Base-by-base conservation (phyloP, 164 flowering plant genomes). In the Cinnamomum chago region DNA sequence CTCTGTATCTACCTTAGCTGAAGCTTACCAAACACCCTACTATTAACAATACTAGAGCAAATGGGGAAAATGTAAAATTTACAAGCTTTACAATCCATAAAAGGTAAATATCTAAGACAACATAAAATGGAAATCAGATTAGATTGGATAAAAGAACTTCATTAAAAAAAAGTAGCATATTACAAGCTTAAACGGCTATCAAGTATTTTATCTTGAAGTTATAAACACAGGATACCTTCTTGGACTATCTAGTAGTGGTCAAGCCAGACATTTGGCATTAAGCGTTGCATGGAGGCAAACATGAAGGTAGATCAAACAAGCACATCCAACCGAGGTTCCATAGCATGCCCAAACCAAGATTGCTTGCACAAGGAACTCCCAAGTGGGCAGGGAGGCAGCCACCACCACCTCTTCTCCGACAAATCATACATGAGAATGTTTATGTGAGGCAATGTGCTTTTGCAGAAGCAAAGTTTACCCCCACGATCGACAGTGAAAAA, bases 271-370 rank as follows among this genome's bases (percentile, higher is more conserved):
- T 20, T 15, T 15, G 60, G 60, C 17, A 55, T 1, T 55, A 55
- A 55, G 60, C 5, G 6, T 55, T 55, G 20, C 60, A 55, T 55
- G 60, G n/a, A 55, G 60, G 60, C 60, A 55, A 55, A 5, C 17
- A 55, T 15, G 60, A 55, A 55, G n/a, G n/a, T n/a, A 67, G 67
- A 74, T 74, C 71, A 74, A 23, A 74, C 76, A 52, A 58, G 40
- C 47, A 40, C 62, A 72, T 76, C 72, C 25, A 76, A 67, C 33
- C 79, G 47, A 25, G 79, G 76, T 28, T 77, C 76, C 22, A 77
- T 24, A 55, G 72, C 79, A 72, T 35, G 75, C 30, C 79, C 79
- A 77, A 77, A 68, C 79, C 79, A 77, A 17, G 50, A 35, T 12
- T 30, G 47, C 30, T 50, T 72, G 58, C 18, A 68, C 40, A 25